Percentiles rank a stretch among this genome's conserved stretches.
These are phyloP conservation scores for Teratosphaeria pseudoeucalypti DNA, from an alignment of 2,329 filamentous ascomycete genomes.

Conservation along the genomic window DNA sequence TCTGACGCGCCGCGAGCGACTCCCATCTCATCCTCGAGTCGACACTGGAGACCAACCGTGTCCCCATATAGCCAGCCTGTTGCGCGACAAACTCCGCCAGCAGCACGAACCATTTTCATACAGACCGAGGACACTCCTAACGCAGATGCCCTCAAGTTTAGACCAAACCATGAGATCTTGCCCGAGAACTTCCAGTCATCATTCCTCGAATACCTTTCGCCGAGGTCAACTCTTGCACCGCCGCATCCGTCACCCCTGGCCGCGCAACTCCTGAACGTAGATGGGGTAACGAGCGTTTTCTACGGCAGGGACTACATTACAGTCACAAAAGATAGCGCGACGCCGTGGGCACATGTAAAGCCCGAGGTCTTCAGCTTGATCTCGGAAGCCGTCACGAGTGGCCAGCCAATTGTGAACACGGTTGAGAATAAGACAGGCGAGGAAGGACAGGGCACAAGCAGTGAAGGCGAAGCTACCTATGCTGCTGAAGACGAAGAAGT, in stretches of 20 bases:
- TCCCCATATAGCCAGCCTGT: conserved; percentile 10
- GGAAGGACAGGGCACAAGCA: conserved; percentile 37
- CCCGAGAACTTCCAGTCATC: conserved; percentile 61
- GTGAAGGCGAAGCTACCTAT: conserved; percentile 65
- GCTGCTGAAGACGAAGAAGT: conserved; percentile 89
- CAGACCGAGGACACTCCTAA: conserved; percentile 95
- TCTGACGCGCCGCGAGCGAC: conserved; percentile 12
- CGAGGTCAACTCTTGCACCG: conserved; percentile 76
- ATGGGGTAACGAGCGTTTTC: conserved; percentile 90
- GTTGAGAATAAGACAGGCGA: conserved; percentile 48
- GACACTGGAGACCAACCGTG: conserved; percentile 15
- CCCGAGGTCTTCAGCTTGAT: conserved; percentile 93
- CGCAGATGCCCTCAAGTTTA: conserved; percentile 86
- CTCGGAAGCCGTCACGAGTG: conserved; percentile 79
- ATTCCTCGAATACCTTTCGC: conserved; percentile 85
- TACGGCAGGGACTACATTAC: conserved; percentile 96
- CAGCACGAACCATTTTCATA: conserved; percentile 63
- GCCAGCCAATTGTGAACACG: conserved; percentile 68
- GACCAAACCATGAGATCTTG: conserved; percentile 78
- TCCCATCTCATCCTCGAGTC: conserved; percentile 13
- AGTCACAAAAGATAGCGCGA: conserved; percentile 78
- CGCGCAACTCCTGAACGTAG: conserved; percentile 80
- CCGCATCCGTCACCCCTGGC: conserved; percentile 87
- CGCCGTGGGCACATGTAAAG: conserved; percentile 88
- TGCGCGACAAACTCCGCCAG: conserved; percentile 21